phyloP scores from a whole-genome alignment of 1,284 basidiomycete genomes.

The Trametes hirsuta region DNA sequence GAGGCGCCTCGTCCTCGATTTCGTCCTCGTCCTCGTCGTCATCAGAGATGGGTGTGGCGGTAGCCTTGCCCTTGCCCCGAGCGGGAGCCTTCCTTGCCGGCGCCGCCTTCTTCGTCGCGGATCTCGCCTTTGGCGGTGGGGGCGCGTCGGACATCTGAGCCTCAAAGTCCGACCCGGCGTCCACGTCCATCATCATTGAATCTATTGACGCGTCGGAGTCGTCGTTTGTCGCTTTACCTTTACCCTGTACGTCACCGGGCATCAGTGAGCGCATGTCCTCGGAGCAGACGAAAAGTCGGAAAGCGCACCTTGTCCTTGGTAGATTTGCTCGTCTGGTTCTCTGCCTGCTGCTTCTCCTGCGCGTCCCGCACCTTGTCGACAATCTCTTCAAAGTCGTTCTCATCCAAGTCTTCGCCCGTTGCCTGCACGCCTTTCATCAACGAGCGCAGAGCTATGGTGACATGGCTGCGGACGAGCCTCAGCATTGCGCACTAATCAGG shows the following conservation, averaged over 20 bases:
- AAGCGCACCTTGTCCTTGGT: constrained; percentile 30
- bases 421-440: constrained; percentile 69
- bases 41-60: constrained; percentile 30
- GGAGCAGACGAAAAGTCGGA: not conserved
- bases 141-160: constrained; percentile 48
- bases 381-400: constrained; percentile 67
- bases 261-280: not conserved
- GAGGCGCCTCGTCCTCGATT: constrained; percentile 55
- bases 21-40: constrained; percentile 63
- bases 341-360: constrained; percentile 63
- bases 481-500: not conserved
- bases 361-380: constrained; percentile 68
- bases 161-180: constrained; percentile 32
- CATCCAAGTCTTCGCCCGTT: constrained; percentile 68
- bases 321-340: constrained; percentile 37
- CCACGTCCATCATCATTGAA: constrained; percentile 62
- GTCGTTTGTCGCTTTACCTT: constrained; percentile 47
- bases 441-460: constrained; percentile 60
- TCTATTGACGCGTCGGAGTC: constrained; percentile 68
- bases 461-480: constrained; percentile 59
- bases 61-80: constrained; percentile 52
- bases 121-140: constrained; percentile 50
- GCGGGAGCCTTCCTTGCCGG: constrained; percentile 40
- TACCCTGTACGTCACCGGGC: not conserved
- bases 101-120: constrained; percentile 37